phyloP scores from a whole-genome alignment of 441 rosid species.

The Mallotus japonicus region DNA sequence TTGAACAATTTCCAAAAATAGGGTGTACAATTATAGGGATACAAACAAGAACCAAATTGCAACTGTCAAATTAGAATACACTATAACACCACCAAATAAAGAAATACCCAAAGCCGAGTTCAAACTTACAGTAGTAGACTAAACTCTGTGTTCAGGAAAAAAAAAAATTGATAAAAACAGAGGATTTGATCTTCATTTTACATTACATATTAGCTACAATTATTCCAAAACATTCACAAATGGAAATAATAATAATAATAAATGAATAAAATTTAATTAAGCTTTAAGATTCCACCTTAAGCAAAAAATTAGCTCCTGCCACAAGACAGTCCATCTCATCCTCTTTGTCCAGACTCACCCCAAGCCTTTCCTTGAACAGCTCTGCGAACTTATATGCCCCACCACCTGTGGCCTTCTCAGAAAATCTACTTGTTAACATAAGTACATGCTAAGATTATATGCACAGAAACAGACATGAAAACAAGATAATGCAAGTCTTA shows the following conservation, averaged over 20 bases:
- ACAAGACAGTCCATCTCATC: constrained; percentile 99
- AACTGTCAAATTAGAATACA: background rate
- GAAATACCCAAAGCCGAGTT: background rate
- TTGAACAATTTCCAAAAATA: background rate
- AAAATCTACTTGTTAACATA: constrained; percentile 34
- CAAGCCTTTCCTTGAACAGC: constrained; percentile 93
- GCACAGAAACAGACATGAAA: background rate
- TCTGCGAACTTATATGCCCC: constrained; percentile 96
- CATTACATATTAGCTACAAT: background rate
- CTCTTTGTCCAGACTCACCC: constrained; percentile 94
- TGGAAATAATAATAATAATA: background rate
- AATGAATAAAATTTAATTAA: constrained; percentile 5
- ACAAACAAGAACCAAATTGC: background rate
- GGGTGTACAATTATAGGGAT: background rate
- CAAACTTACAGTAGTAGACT: background rate
- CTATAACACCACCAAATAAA: constrained; percentile 1
- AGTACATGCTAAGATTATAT: constrained; percentile 7
- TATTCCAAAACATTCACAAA: background rate
- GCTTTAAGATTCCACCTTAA: constrained; percentile 55
- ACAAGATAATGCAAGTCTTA: background rate
- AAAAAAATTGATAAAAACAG: background rate
- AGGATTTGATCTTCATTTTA: background rate
- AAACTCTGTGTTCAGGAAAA: background rate
- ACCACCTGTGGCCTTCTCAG: constrained; percentile 94
- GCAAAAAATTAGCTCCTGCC: constrained; percentile 97